Percentiles rank a stretch among this genome's conserved stretches.
Conservation (phyloP, 371 early-diverging fungal species). For the Coemansia sp. region DNA sequence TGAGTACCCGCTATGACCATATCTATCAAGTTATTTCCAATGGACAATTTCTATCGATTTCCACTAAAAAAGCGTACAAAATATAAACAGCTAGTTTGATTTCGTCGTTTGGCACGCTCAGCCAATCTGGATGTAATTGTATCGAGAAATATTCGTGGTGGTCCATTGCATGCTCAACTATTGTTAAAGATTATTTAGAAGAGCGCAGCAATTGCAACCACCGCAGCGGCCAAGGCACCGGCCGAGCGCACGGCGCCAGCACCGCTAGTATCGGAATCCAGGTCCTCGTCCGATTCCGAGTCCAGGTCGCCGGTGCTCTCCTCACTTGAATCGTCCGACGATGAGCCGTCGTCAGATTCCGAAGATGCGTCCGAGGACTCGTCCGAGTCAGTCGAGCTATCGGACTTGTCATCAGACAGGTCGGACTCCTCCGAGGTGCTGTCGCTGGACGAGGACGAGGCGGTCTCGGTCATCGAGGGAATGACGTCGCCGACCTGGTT, state of each 20-base stretch:
- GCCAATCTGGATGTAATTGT: too few species aligned
- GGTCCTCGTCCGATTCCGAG: neutral
- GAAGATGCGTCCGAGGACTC: conserved; percentile 2
- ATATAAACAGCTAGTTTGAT: too few species aligned
- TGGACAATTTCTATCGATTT: too few species aligned
- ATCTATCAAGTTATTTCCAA: too few species aligned
- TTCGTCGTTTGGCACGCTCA: too few species aligned
- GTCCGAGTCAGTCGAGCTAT: neutral
- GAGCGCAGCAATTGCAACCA: conserved; percentile 5
- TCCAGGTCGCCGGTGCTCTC: too few species aligned
- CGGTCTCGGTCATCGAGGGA: neutral
- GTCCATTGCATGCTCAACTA: too few species aligned
- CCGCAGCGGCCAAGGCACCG: conserved; percentile 6
- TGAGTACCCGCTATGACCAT: too few species aligned
- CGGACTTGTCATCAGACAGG: neutral
- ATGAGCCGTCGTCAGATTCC: neutral
- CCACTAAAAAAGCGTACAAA: too few species aligned
- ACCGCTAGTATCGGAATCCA: conserved; percentile 3
- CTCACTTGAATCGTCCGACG: conserved; percentile 2
- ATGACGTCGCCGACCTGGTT: neutral
- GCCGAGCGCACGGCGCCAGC: conserved; percentile 2
- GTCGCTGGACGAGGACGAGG: conserved; percentile 1
- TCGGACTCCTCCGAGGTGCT: neutral
- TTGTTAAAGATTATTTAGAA: too few species aligned
- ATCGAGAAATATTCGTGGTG: too few species aligned